phyloP scores from a whole-genome alignment of 441 rosid genomes.

The Pelargonium australe region DNA sequence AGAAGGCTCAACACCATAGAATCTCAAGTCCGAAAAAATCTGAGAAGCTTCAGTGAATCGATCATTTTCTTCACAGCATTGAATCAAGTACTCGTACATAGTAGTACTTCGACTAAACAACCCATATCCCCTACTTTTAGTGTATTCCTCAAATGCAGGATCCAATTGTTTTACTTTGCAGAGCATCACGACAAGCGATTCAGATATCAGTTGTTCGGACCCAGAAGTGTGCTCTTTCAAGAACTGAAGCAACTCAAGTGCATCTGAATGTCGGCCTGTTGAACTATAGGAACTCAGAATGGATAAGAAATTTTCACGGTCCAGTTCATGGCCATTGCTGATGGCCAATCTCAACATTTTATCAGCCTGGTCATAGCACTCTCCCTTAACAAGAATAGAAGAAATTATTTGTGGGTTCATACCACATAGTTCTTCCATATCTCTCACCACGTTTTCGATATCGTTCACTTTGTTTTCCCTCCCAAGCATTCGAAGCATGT shows the following conservation, averaged over 20 bases:
- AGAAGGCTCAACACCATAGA: conserved; percentile 52
- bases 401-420: conserved; percentile 61
- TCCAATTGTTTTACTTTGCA: conserved; percentile 62
- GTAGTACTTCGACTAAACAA: conserved; percentile 39
- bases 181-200: conserved; percentile 59
- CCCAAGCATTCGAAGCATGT: conserved; percentile 45
- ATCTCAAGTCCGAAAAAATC: conserved; percentile 75
- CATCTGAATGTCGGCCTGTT: conserved; percentile 70
- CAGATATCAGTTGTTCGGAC: conserved; percentile 46
- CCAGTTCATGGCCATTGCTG: conserved; percentile 42
- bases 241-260: conserved; percentile 73
- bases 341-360: conserved; percentile 61
- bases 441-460: conserved; percentile 54
- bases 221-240: conserved; percentile 47
- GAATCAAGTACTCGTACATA: conserved; percentile 69
- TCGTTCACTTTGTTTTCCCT: conserved; percentile 50
- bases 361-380: conserved; percentile 79
- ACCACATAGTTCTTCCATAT: conserved; percentile 60
- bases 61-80: conserved; percentile 58
- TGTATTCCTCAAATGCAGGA: conserved; percentile 66
- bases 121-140: conserved; percentile 36
- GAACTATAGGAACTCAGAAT: conserved; percentile 69
- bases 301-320: conserved; percentile 50
- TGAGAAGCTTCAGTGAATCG: conserved; percentile 70
- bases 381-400: conserved; percentile 72